Percentiles rank a stretch among this genome's conserved stretches.
phyloP scores from a whole-genome alignment of 2,329 filamentous ascomycete species.

The Fusarium sp. region DNA sequence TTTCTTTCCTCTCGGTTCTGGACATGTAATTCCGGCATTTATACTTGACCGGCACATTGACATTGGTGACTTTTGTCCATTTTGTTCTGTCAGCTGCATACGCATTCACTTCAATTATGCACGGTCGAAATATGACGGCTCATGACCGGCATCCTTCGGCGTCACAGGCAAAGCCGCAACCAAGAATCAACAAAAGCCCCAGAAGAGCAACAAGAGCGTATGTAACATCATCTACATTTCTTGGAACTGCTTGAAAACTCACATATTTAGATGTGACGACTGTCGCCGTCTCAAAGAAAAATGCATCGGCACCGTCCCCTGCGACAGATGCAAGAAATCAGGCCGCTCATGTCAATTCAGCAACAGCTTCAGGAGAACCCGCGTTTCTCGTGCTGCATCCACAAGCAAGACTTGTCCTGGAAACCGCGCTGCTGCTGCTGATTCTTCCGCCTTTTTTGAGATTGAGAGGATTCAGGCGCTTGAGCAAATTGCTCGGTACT shows the following conservation, averaged over 20 bases:
- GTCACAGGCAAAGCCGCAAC: neutral
- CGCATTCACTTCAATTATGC: neutral
- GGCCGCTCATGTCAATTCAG: conserved; percentile 26
- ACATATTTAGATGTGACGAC: conserved; percentile 28
- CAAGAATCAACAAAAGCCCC: neutral
- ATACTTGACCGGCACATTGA: neutral
- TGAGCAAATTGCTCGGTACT: conserved; percentile 32
- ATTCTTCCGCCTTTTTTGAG: conserved; percentile 22
- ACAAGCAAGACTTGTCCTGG: neutral
- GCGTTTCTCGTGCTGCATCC: neutral
- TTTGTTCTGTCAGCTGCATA: neutral
- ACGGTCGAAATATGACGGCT: neutral
- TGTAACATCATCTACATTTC: neutral
- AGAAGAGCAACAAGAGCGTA: conserved; percentile 23
- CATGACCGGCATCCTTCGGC: neutral
- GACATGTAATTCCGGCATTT: neutral
- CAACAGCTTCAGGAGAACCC: conserved; percentile 22
- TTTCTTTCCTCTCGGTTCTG: neutral
- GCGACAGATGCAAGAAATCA: conserved; percentile 34
- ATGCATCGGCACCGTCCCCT: conserved; percentile 29
- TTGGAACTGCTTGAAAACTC: neutral
- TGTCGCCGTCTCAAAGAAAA: conserved; percentile 39
- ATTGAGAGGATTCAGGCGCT: conserved; percentile 30
- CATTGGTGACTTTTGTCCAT: neutral
- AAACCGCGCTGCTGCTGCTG: neutral